Percentiles rank a stretch among this genome's conserved stretches.
phyloP scores from a whole-genome alignment of 2,329 filamentous ascomycete species.

The Cyanodermella asteris region DNA sequence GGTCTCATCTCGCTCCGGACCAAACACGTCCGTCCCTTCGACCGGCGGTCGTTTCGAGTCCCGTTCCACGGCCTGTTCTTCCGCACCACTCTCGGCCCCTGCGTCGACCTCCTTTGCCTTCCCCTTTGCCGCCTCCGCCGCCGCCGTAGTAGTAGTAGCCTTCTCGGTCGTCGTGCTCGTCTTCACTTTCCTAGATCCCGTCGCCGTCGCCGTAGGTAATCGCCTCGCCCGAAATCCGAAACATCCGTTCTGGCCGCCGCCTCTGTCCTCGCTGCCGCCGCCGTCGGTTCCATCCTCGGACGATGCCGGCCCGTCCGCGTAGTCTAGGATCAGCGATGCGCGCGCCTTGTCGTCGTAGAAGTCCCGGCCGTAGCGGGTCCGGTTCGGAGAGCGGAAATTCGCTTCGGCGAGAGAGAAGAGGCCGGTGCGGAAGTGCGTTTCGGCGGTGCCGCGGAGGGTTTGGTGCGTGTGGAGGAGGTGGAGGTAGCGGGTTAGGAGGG shows the following conservation, averaged over 20 bases:
- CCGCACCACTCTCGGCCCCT: no score
- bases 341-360: conserved; percentile 30
- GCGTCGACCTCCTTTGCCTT: no score
- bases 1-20: not conserved
- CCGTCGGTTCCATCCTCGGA: no score
- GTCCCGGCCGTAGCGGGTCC: conserved; percentile 19
- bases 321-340: no score
- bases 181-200: no score
- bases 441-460: conserved; percentile 16
- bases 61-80: no score
- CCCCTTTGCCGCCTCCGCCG: no score
- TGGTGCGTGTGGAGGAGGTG: conserved; percentile 21
- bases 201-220: not conserved
- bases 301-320: no score
- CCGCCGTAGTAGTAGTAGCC: no score
- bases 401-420: conserved; percentile 25
- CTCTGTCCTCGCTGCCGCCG: no score
- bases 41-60: not conserved
- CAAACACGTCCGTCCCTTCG: not conserved
- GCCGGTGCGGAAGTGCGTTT: no score
- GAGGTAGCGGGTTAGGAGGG: conserved; percentile 21
- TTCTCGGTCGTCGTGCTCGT: no score
- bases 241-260: conserved; percentile 5
- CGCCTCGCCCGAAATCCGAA: not conserved
- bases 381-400: conserved; percentile 22